A percentile compares a stretch with the other conserved stretches of the same genome.
phyloP scores from a whole-genome alignment of 2,329 filamentous ascomycete genomes.

The Chrysoporthe cubensis region DNA sequence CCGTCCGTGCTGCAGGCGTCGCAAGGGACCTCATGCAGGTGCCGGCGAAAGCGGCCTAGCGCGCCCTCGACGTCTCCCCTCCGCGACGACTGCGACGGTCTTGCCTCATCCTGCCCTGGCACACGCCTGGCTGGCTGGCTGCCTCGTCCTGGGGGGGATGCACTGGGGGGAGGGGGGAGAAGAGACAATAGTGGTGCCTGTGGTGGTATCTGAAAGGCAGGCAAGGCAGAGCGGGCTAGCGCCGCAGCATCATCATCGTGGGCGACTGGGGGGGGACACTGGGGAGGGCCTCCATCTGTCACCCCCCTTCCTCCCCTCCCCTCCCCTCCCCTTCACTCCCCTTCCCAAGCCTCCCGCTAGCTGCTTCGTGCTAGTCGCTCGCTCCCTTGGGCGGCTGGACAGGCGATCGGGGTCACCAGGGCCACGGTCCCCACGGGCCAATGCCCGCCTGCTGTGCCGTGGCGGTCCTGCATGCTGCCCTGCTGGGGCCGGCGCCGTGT shows the following conservation, averaged over 20 bases:
- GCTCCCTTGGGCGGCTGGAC: constrained; percentile 18
- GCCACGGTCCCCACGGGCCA: constrained; percentile 22
- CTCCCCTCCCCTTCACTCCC: background rate
- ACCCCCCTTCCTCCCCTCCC: background rate
- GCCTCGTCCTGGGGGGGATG: constrained; percentile 10
- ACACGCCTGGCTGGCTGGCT: background rate
- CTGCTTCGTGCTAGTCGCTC: background rate
- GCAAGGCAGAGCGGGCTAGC: constrained; percentile 11
- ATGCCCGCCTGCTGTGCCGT: constrained; percentile 23
- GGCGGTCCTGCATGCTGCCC: constrained; percentile 26
- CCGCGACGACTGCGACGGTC: constrained; percentile 16
- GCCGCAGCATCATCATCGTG: background rate
- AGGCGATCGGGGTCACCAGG: constrained; percentile 25
- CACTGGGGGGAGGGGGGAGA: background rate
- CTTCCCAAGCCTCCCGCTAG: constrained; percentile 1
- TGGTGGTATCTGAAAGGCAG: background rate
- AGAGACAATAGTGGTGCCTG: background rate
- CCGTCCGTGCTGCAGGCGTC: constrained; percentile 14
- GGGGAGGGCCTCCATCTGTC: background rate
- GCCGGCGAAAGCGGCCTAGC: constrained; percentile 20
- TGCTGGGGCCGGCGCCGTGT: background rate
- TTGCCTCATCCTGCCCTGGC: constrained; percentile 6
- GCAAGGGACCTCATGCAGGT: constrained; percentile 24
- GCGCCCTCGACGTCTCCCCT: constrained; percentile 11
- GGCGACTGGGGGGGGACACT: background rate